Evolutionary conservation across 2,329 filamentous ascomycete species (phyloP), one percentile per base, ranked within the genome.

Genomic region (Aaosphaeria arxii): DNA sequence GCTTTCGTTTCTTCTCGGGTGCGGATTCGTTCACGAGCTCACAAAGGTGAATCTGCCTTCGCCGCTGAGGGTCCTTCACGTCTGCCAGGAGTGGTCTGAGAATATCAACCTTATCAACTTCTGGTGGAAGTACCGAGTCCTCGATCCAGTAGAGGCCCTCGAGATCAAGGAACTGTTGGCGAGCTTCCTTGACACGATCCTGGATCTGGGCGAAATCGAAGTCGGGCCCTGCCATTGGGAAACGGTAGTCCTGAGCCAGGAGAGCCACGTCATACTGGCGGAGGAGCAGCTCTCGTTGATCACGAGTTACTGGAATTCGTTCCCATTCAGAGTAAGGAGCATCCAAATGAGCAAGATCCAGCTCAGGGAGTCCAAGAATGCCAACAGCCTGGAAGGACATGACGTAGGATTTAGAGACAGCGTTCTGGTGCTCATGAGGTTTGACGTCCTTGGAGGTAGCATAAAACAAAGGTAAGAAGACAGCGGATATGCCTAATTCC

Each of bases 371-470:
- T 7, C 70, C 70, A 6, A 73, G 69, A 39, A 73, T 69, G 39
- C 71, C 71, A 1, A 67, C 69, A 6, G 63, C 57, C 49, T 72
- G 69, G 50, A 70, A 72, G 5, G 66, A 69, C 52, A 67, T 62
- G 45, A 72, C 62, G 51, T 71, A 72, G 1, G 59, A 58, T 47
- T 65, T 64, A 32, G 49, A 46, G 7, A 50, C 44, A 33, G 50
- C 42, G 13, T 62, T 56, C 7, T 57, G 51, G 11, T 52, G 40
- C 32, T 52, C 50, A n/a, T 40, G 40, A 30, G 49, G 48, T 38
- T 50, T 53, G 11, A 71, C 57, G 40, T 71, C 65, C 28, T 61
- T 48, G 11, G 63, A 59, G 11, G 60, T 64, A n/a, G 59, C 62
- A 42, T 63, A 67, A 44, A 68, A 62, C 5, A 73, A 58, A 4